Evolutionary conservation across 2,329 filamentous ascomycete genomes (phyloP), one percentile per base, ranked within the genome.

Genomic region (Aspergillus luchuensis): DNA sequence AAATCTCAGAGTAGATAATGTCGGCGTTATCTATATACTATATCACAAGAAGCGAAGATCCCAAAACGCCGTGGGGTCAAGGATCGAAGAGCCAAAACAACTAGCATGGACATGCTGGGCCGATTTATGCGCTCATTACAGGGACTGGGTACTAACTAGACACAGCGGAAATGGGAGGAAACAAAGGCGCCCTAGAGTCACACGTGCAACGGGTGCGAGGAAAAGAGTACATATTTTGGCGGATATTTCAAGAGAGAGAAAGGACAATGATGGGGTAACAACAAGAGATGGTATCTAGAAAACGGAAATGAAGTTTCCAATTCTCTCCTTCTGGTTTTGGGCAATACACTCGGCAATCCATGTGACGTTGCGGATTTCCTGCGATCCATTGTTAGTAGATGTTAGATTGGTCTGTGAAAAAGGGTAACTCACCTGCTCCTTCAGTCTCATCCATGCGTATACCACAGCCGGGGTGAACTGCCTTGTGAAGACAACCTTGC

Each of bases 341-440:
- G 95, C 95, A 85, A 99, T 99, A 81, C 95, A 99, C 80, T 99
- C 95, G 21, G 95, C 90, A 78, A 99, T 99, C 95, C 95, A 99
- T 55, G 95, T 98, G 73, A 99, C 97, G 80, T 99, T 99, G 67
- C 95, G 91, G 71, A 98, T 97, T 90, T 99, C 95, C 93, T 98
- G 64, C 19, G 3, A 1, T 19, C 23, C 7, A 33, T 25, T 11
- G 60, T 79, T 64, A 78, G 72, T 57, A 33, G 33, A 28, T 25
- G 3, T 7, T 13, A 5, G 3, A 17, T 13, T 5, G 10, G 6
- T 6, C 28, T 23, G 39, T 15, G 8, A 38, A 13, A 1, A 28
- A 4, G 5, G 38, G 13, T 25, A 41, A 76, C 88, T 76, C 80
- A 97, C 94, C 88, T 99, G 95, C 80, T 99, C 95, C 76, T 93